Percentiles rank a stretch among this genome's conserved stretches.
phyloP scores from a whole-genome alignment of 2,329 filamentous ascomycete species.

The Fusarium siculi region DNA sequence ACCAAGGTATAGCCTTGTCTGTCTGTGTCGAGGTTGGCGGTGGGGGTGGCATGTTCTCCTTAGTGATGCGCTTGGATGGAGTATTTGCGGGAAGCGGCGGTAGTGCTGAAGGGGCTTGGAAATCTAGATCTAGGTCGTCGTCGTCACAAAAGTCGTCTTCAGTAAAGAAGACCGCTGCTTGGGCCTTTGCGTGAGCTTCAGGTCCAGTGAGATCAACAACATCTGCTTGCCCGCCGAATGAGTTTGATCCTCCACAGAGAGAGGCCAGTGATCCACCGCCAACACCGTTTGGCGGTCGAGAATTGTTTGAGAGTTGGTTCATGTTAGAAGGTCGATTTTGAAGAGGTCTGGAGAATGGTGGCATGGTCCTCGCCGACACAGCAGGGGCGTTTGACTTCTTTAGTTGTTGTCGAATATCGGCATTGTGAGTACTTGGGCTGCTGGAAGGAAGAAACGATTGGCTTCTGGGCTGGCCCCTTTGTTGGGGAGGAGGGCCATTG shows the following conservation, averaged over 20 bases:
- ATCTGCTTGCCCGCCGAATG: conserved; percentile 54
- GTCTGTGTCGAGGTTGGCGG: conserved; percentile 44
- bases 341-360: conserved; percentile 41
- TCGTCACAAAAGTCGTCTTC: conserved; percentile 92
- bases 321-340: conserved; percentile 49
- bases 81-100: conserved; percentile 47
- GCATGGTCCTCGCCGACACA: conserved; percentile 54
- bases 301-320: conserved; percentile 36
- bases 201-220: conserved; percentile 51
- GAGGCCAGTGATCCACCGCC: conserved; percentile 50
- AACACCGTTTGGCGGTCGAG: conserved; percentile 12
- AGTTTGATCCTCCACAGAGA: conserved; percentile 57
- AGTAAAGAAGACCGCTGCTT: conserved; percentile 67
- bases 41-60: conserved; percentile 44
- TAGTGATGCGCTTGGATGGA: conserved; percentile 33
- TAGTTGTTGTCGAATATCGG: conserved; percentile 63
- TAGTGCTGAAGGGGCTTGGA: conserved; percentile 68
- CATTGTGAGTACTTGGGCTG: conserved; percentile 58
- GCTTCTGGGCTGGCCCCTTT: conserved; percentile 50
- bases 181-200: conserved; percentile 42
- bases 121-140: conserved; percentile 76
- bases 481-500: conserved; percentile 47
- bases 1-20: conserved; percentile 71
- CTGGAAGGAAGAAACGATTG: conserved; percentile 69
- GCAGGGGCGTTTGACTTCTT: conserved; percentile 55